Evolutionary conservation across 2,329 filamentous ascomycete genomes (phyloP), one percentile per base, ranked within the genome.

Genomic region (Diaporthe australafricana): DNA sequence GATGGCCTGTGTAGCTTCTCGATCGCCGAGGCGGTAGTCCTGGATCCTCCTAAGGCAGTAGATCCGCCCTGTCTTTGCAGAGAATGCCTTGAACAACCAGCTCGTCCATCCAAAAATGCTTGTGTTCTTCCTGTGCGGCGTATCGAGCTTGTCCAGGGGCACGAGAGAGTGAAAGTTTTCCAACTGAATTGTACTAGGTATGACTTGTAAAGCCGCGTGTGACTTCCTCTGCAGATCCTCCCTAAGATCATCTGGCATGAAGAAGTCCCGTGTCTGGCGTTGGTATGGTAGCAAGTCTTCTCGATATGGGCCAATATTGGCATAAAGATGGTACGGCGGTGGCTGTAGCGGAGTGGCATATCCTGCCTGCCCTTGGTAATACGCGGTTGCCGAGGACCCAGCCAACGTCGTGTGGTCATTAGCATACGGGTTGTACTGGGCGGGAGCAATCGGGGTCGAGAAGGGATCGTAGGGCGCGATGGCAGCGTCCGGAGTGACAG

Each of bases 51-150:
- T 90, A 57, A 99, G 85, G 71, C 92, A 94, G 82, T 97, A 98
- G n/a, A 92, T 90, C 75, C 93, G 92, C 14, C 95, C 96, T 77
- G 96, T 96, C 79, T 96, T 96, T 81, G 89, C 92, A 8, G 94
- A 97, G 30, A 92, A 91, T 11, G 95, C 96, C 84, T 98, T 98
- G 85, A 98, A 99, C 0, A 98, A 90, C 94, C 95, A 98, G 77
- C 93, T 98, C 7, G 92, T 90, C 78, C 94, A 97, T 35, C 95
- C 94, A 81, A 98, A 98, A 20, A 93, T 90, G 16, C 90, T 88
- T 5, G 91, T 89, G 75, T 92, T 94, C 80, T 94, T 95, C 75
- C 95, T 90, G 73, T 94, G 91, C 63, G 88, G 92, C 11, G 92
- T 93, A 81, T 98, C 95, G 25, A 72, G 65, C 53, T 71, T 71